These are phyloP conservation scores for Plantago major DNA, from an alignment of 257 asterid genomes.

Conservation along the genomic window DNA sequence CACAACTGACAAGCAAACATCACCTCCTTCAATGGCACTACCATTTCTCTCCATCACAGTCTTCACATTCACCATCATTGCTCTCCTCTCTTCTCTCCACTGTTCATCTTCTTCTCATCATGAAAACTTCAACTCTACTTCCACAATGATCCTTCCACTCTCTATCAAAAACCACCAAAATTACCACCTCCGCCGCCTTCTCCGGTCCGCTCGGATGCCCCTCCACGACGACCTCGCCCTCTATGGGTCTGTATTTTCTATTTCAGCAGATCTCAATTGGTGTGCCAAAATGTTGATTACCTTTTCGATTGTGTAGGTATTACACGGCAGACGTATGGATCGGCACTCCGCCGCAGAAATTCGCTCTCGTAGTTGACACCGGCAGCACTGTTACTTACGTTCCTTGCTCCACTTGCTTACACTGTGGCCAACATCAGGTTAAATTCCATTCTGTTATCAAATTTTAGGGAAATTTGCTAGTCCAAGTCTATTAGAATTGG, in stretches of 20 bases:
- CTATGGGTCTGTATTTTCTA: constrained; percentile 3
- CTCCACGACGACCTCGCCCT: constrained; percentile 6
- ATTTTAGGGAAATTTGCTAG: background rate
- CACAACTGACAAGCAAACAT: too few relatives aligned
- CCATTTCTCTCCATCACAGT: too few relatives aligned
- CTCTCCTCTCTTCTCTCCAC: background rate
- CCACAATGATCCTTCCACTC: background rate
- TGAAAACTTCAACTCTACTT: background rate
- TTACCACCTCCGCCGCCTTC: background rate
- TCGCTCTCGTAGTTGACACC: constrained; percentile 85
- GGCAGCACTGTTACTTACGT: constrained; percentile 95
- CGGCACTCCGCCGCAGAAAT: constrained; percentile 90
- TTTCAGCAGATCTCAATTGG: background rate
- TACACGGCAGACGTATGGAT: constrained; percentile 84
- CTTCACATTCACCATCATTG: too few relatives aligned
- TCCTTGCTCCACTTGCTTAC: constrained; percentile 82
- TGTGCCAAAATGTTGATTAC: constrained; percentile 23
- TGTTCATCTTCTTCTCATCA: background rate
- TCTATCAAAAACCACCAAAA: background rate
- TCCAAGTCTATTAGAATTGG: too few relatives aligned
- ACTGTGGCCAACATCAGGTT: constrained; percentile 92
- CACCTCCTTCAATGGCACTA: too few relatives aligned
- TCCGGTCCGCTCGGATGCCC: constrained; percentile 2
- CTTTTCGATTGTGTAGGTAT: constrained; percentile 41
- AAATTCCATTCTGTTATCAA: background rate